Evolutionary conservation across 371 early-diverging fungal species (phyloP), one percentile per base, ranked within the genome.

Genomic region (Vairimorpha apis): DNA sequence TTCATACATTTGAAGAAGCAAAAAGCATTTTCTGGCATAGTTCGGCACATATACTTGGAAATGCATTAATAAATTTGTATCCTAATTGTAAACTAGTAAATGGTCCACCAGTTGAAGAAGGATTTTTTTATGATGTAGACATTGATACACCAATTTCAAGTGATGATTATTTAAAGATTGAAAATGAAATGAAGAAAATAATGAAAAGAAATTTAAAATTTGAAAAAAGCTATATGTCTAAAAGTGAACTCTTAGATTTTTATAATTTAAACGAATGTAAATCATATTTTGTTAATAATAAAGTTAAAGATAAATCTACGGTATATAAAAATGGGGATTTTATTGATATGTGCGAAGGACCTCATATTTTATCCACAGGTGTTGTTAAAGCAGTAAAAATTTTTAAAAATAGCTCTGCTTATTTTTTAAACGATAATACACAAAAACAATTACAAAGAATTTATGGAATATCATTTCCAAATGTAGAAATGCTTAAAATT

Each of bases 21-120:
- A 89, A 90, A 83, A 86, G 86, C 79, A 96, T 97, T 14, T 99
- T 94, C 83, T 97, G 97, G 97, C 99, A 97, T 83, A 94, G 94
- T n/a, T 91, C 92, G 77, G 97, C 99, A 1, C 98, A 97, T 84
- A 88, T 97, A 79, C 85, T 99, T 59, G 99, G 99, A 68, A 94
- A 94, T 81, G 95, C 96, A 30, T 35, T 82, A 30, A 33, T 72
- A 14, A 67, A 74, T 27, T 25, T 76, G 13, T 83, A 63, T 47
- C 91, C 92, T 78, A 93, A 92, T 83, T 87, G 87, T 77, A 92
- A 93, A 85, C 88, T 99, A 67, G 94, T 94, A 83, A 88, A 93
- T 72, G 98, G 98, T 44, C 98, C 98, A 56, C 97, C 98, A 58
- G 86, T 90, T 66, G 95, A 97, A 75, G 90, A 92, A 77, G 99